Percentiles rank a stretch among this genome's conserved stretches.
These are phyloP conservation scores for Cyamopsis tetragonoloba DNA, from an alignment of 306 rosid species.

Conservation along the genomic window DNA sequence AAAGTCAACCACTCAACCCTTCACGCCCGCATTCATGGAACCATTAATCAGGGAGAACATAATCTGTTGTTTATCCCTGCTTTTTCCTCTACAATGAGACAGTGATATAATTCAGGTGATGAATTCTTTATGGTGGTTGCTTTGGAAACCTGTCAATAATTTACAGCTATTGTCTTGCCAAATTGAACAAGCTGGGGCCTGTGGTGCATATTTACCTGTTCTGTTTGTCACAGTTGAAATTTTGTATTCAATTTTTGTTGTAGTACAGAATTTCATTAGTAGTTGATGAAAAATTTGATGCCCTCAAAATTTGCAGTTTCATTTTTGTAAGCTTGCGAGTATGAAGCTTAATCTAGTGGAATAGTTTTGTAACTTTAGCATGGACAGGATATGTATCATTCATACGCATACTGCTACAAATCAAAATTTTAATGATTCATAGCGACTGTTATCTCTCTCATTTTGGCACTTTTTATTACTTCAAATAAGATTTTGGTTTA, in stretches of 20 bases:
- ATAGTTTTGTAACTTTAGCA: neutral
- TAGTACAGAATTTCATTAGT: neutral
- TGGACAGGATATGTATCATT: neutral
- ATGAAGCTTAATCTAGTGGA: neutral
- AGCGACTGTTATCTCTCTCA: too few relatives aligned
- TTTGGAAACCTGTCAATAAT: neutral
- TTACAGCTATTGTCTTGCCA: neutral
- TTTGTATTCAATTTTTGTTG: conserved; percentile 6
- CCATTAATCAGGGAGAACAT: neutral
- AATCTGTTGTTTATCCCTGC: neutral
- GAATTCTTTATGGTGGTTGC: neutral
- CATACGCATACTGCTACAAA: neutral
- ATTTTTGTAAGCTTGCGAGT: neutral
- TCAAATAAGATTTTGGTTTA: too few relatives aligned
- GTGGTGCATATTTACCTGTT: neutral
- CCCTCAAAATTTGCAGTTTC: neutral
- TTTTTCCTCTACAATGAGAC: neutral
- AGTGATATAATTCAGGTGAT: neutral
- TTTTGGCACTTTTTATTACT: too few relatives aligned
- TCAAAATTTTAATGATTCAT: neutral
- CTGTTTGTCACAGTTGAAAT: conserved; percentile 17
- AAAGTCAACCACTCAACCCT: neutral
- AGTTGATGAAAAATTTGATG: neutral
- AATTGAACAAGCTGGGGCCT: neutral
- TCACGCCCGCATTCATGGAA: neutral